Evolutionary conservation across 2,329 filamentous ascomycete species (phyloP).

Genomic region (Ophiostoma himal-ulmi): DNA sequence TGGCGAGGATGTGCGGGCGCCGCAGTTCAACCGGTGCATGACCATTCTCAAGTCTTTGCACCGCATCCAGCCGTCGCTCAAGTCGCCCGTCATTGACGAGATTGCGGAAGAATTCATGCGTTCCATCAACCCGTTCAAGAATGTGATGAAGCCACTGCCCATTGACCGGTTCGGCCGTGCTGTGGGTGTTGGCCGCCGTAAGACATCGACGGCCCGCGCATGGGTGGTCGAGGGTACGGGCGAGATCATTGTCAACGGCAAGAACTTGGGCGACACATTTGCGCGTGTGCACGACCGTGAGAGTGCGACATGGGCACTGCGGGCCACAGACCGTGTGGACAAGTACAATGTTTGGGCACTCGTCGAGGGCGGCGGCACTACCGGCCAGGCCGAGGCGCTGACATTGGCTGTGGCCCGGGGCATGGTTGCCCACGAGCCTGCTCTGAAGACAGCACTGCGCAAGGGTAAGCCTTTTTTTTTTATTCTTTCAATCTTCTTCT

Average conservation of each 20-base stretch:
- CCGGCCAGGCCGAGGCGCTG: conserved; percentile 91
- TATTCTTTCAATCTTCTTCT: not conserved
- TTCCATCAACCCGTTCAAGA: conserved; percentile 64
- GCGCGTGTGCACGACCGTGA: conserved; percentile 87
- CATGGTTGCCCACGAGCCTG: conserved; percentile 84
- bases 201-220: conserved; percentile 77
- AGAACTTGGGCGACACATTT: conserved; percentile 74
- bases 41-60: conserved; percentile 73
- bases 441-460: conserved; percentile 77
- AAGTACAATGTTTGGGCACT: conserved; percentile 96
- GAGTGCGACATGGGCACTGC: conserved; percentile 86
- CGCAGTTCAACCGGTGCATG: conserved; percentile 74
- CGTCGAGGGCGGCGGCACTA: conserved; percentile 80
- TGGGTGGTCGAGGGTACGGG: conserved; percentile 90
- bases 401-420: conserved; percentile 86
- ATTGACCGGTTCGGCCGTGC: conserved; percentile 75
- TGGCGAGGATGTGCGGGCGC: conserved; percentile 66
- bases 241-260: conserved; percentile 84
- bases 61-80: conserved; percentile 72
- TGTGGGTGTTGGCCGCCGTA: conserved; percentile 75
- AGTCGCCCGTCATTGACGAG: conserved; percentile 61
- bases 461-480: conserved; percentile 54
- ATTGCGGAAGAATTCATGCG: conserved; percentile 67
- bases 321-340: conserved; percentile 73
- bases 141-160: conserved; percentile 54